Base-by-base conservation (phyloP, 202 grass and related monocot genomes). In the Panicum hallii region DNA sequence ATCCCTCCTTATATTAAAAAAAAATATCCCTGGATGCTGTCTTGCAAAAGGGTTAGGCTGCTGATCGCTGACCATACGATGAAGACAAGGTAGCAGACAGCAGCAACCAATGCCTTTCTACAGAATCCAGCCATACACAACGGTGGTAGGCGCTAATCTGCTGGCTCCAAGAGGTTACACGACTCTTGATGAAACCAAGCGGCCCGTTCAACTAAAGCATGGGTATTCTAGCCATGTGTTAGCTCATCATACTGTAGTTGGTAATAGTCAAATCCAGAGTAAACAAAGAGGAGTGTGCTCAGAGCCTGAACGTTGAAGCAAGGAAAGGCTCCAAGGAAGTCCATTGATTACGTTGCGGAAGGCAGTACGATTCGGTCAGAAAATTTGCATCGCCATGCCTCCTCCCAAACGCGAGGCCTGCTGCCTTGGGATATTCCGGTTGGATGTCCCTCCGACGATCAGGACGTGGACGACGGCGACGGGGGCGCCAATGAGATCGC, bases 401-500 rank as follows among this genome's bases (percentile, higher is more conserved):
- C 4, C 67, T 5, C 12, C 12, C 79, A 56, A 44, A 75, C 11
- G 46, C 16, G 28, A 13, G 14, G 43, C 10, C 64, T 55, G 64
- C 64, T 67, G 48, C 48, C 9, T 83, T 72, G 68, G 84, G 34
- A 90, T 90, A 90, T 87, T 83, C 88, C 34, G 44, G 67, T 69
- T 79, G 84, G 84, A 79, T 90, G 84, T 67, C 82, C 64, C 83
- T 46, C 64, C 72, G 36, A 5, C 4, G 74, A 87, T 57, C 32
- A 16, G 13, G 84, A 86, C 56, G 62, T 28, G 9, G 78, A 63
- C 9, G 83, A 87, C 19, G 61, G n/a, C 2, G 52, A 90, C 68
- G 17, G 62, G 52, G 15, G 14, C 54, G 0, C 72, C 83, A 76
- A 30, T 45, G 57, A 6, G 43, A 32, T 54, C 17, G 7, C 23